phyloP scores from a whole-genome alignment of 768 basidiomycete species.

The Postia placenta region DNA sequence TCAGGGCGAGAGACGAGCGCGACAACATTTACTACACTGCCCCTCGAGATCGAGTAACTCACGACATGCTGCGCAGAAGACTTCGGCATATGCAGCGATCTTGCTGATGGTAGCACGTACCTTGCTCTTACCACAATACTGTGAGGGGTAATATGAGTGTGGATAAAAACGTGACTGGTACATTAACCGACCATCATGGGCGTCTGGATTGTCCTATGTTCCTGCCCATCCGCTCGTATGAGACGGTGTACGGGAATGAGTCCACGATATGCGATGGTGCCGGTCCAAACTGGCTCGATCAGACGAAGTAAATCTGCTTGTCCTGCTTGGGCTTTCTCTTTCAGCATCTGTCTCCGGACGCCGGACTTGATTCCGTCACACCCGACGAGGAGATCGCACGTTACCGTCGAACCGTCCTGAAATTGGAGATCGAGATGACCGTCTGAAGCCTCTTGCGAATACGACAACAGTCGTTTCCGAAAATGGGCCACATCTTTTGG shows the following conservation, averaged over 20 bases:
- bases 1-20: slow-evolving; percentile 33
- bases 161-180: not conserved
- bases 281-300: slow-evolving; percentile 41
- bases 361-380: slow-evolving; percentile 28
- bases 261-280: slow-evolving; percentile 39
- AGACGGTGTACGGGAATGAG: slow-evolving; percentile 37
- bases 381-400: slow-evolving; percentile 27
- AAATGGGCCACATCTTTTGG: slow-evolving; percentile 23
- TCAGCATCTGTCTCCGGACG: slow-evolving; percentile 27
- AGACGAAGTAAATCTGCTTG: slow-evolving; percentile 23
- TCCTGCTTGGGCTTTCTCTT: slow-evolving; percentile 13
- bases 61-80: slow-evolving; percentile 49
- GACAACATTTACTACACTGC: slow-evolving; percentile 40
- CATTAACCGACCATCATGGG: slow-evolving; percentile 44
- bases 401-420: slow-evolving; percentile 19
- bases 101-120: slow-evolving; percentile 24
- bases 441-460: slow-evolving; percentile 1
- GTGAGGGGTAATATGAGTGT: not conserved
- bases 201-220: slow-evolving; percentile 26
- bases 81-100: too few species aligned
- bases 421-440: slow-evolving; percentile 15
- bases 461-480: slow-evolving; percentile 24
- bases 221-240: slow-evolving; percentile 11
- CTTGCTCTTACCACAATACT: slow-evolving; percentile 47
- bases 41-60: slow-evolving; percentile 40